Percentiles rank a stretch among this genome's conserved stretches.
Conservation (phyloP, 2,329 filamentous ascomycete species). For the Knufia petricola region DNA sequence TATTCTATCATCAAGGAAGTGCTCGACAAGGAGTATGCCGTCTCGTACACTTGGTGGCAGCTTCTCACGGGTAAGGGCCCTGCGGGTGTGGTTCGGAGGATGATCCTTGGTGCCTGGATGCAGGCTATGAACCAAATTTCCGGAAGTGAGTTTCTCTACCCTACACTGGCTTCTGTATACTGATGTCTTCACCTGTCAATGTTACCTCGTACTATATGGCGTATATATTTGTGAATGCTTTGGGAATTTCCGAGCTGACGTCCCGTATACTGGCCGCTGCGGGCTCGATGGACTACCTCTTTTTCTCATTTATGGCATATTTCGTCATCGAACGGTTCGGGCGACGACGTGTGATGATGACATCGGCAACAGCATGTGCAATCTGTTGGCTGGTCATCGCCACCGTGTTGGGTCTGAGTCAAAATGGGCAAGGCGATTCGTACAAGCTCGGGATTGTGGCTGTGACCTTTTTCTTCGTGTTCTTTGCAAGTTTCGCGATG, state of each 20-base stretch:
- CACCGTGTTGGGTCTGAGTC: constrained; percentile 33
- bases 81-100: constrained; percentile 39
- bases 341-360: constrained; percentile 59
- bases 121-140: constrained; percentile 46
- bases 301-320: constrained; percentile 43
- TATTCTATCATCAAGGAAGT: constrained; percentile 46
- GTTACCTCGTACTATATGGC: constrained; percentile 37
- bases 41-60: constrained; percentile 48
- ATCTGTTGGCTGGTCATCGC: constrained; percentile 43
- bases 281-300: constrained; percentile 46
- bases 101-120: constrained; percentile 46
- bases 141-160: no score
- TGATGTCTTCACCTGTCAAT: no score
- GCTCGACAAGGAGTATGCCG: constrained; percentile 41
- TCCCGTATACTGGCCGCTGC: constrained; percentile 43
- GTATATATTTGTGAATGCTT: constrained; percentile 34
- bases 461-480: constrained; percentile 38
- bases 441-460: constrained; percentile 40
- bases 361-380: constrained; percentile 38
- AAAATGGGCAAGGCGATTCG: constrained; percentile 31
- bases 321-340: constrained; percentile 44
- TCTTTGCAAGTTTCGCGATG: constrained; percentile 33
- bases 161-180: constrained; percentile 10
- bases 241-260: constrained; percentile 31
- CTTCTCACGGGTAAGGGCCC: constrained; percentile 47